Base-by-base conservation (phyloP, 139 green algal species). In the Yamagishiella unicocca region DNA sequence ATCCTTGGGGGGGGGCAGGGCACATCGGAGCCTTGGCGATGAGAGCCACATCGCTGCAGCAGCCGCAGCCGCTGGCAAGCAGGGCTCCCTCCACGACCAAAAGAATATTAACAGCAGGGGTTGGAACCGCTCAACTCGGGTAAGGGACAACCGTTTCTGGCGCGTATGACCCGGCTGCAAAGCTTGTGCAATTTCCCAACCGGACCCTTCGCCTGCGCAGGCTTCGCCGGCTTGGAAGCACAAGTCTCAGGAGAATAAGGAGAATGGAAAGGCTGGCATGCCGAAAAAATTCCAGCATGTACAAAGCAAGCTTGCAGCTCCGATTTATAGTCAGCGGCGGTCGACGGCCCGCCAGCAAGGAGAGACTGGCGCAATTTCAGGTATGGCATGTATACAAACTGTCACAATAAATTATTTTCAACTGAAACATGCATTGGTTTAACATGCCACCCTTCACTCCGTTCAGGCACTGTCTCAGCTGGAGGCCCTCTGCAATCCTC, bases 111-210 rank as follows among this genome's bases (percentile, higher is more conserved):
- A 67, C 5, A 31, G 5, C 33, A 70, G 31, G 25, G 55, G 55
- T 3, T 84, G 77, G 77, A 84, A 84, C 37, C 72, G 29, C 54
- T 84, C 77, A 1, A 84, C 77, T 1, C 22, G 37, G 77, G 77
- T 84, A 42, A 37, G 58, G 74, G 6, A 54, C 24, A 27, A 7
- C 43, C 17, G 24, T 5, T 54, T 71, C 31, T 31, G 25, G 38
- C 31, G n/a, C n/a, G n/a, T n/a, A n/a, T n/a, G n/a, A n/a, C n/a
- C n/a, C n/a, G n/a, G n/a, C n/a, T n/a, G n/a, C n/a, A n/a, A n/a
- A n/a, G n/a, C n/a, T n/a, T 74, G 33, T 74, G 43, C 33, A 71
- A 71, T 71, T 71, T 71, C n/a, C n/a, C n/a, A n/a, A n/a, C n/a
- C n/a, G 62, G 62, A 71, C 21, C 55, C 55, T 66, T 53, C 6